Conservation (phyloP, 2,329 filamentous ascomycete genomes). For the Monosporascus sp. region DNA sequence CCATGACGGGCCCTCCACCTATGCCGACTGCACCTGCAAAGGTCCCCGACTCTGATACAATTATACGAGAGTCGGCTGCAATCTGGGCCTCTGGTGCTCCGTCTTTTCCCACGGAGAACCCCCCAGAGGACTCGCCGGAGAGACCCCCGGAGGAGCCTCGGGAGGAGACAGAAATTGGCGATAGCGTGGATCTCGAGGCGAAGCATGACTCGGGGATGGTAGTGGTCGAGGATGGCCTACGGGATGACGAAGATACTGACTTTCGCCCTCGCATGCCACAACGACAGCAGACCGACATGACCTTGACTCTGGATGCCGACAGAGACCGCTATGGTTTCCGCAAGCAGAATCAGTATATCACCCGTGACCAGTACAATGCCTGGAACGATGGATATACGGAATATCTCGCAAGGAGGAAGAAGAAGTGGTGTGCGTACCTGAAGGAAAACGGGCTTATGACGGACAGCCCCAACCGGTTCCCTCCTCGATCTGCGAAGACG, state of each 20-base stretch:
- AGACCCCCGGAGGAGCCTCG: conserved; percentile 15
- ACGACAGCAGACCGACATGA: conserved; percentile 25
- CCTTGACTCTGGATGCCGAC: conserved; percentile 43
- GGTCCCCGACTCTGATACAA: conserved; percentile 10
- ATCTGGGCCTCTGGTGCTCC: conserved; percentile 28
- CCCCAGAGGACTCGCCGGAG: conserved; percentile 7
- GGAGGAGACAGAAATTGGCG: conserved; percentile 21
- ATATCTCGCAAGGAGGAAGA: conserved; percentile 67
- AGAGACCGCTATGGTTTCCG: conserved; percentile 91
- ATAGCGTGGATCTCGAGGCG: conserved; percentile 5
- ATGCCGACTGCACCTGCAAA: conserved; percentile 17
- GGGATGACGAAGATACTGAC: conserved; percentile 4
- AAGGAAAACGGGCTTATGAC: conserved; percentile 71
- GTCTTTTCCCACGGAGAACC: conserved; percentile 28
- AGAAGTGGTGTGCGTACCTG: conserved; percentile 78
- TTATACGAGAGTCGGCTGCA: conserved; percentile 33
- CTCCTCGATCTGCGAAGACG: conserved; percentile 73
- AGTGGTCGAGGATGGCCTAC: conserved; percentile 23
- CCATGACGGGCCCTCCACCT: conserved; percentile 32
- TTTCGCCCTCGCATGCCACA: conserved; percentile 11
- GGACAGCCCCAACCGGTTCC: conserved; percentile 70
- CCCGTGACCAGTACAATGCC: conserved; percentile 68
- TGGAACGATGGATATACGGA: conserved; percentile 75
- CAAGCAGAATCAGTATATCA: conserved; percentile 78
- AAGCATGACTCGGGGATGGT: conserved; percentile 51